phyloP scores from a whole-genome alignment of 179 eudicot genomes.

The Spergularia azorica region DNA sequence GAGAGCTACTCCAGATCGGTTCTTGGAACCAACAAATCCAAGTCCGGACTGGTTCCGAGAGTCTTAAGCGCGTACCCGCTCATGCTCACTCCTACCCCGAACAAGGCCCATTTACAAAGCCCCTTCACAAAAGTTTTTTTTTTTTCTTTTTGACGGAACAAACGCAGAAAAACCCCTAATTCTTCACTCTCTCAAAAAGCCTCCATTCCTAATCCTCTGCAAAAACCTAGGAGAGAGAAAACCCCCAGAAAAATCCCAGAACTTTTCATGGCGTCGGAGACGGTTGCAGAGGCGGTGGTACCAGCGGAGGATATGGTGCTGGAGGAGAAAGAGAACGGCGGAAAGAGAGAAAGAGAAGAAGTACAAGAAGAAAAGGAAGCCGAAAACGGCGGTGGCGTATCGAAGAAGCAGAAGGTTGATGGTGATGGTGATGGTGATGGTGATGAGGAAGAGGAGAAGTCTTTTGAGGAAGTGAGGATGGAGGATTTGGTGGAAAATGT shows the following conservation, averaged over 20 bases:
- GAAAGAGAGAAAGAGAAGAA: slow-evolving; percentile 20
- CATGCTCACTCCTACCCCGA: too few relatives aligned
- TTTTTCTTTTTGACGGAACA: too few relatives aligned
- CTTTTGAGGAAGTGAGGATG: slow-evolving; percentile 57
- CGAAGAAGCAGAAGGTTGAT: slow-evolving; percentile 52
- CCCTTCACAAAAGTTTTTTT: too few relatives aligned
- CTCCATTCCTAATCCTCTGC: slow-evolving; percentile 7
- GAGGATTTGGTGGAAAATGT: slow-evolving; percentile 24
- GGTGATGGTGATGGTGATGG: not conserved
- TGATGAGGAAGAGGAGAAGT: slow-evolving; percentile 39
- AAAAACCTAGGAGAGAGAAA: slow-evolving; percentile 36
- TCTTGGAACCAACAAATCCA: too few relatives aligned
- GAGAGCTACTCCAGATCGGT: too few relatives aligned
- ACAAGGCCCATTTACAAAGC: too few relatives aligned
- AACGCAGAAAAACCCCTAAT: not conserved
- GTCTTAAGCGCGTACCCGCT: too few relatives aligned
- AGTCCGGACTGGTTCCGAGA: too few relatives aligned
- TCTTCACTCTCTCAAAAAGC: not conserved
- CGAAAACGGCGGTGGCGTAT: slow-evolving; percentile 22
- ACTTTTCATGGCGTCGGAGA: slow-evolving; percentile 37
- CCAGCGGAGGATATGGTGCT: slow-evolving; percentile 41
- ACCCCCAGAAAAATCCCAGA: not conserved
- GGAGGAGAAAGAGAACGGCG: not conserved
- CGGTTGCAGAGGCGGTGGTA: slow-evolving; percentile 16
- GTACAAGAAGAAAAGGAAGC: slow-evolving; percentile 9